Conservation (phyloP, 768 basidiomycete genomes). For the Fomitopsis serialis region DNA sequence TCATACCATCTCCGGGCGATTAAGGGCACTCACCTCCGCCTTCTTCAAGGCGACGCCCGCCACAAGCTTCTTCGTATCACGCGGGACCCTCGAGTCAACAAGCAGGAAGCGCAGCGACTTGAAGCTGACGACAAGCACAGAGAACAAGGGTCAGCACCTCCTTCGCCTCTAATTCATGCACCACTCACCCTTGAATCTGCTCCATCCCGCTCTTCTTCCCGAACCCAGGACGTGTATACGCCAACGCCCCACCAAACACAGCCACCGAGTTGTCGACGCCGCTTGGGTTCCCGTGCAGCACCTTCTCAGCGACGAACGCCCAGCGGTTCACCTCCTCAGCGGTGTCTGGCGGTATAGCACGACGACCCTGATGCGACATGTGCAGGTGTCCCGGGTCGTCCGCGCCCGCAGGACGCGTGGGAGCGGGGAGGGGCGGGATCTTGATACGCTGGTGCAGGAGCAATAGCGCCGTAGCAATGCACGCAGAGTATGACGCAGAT, state of each 20-base stretch:
- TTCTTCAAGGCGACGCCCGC: slow-evolving; percentile 81
- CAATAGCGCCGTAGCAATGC: slow-evolving; percentile 75
- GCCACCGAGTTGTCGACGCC: slow-evolving; percentile 96
- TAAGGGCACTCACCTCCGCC: slow-evolving; percentile 38
- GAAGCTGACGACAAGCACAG: slow-evolving; percentile 78
- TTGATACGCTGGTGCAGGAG: slow-evolving; percentile 67
- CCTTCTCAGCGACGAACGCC: slow-evolving; percentile 94
- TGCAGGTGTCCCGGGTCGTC: slow-evolving; percentile 49
- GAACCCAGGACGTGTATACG: slow-evolving; percentile 80
- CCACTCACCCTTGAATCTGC: slow-evolving; percentile 72
- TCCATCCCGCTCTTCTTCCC: slow-evolving; percentile 80
- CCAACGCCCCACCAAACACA: slow-evolving; percentile 87
- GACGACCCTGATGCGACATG: slow-evolving; percentile 58
- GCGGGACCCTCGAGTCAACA: slow-evolving; percentile 88
- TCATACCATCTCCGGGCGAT: neutral
- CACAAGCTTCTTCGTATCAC: slow-evolving; percentile 93
- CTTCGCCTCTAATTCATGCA: neutral
- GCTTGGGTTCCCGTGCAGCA: slow-evolving; percentile 94
- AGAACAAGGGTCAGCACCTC: slow-evolving; percentile 3
- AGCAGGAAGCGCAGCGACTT: slow-evolving; percentile 85
- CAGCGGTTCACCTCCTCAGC: slow-evolving; percentile 86
- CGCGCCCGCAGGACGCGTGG: slow-evolving; percentile 27
- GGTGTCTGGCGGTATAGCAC: slow-evolving; percentile 53
- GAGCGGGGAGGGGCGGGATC: slow-evolving; percentile 45
- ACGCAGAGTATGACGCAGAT: slow-evolving; percentile 92